Base-by-base conservation (phyloP, 2,329 filamentous ascomycete genomes). In the Ceratocystis cubensis region DNA sequence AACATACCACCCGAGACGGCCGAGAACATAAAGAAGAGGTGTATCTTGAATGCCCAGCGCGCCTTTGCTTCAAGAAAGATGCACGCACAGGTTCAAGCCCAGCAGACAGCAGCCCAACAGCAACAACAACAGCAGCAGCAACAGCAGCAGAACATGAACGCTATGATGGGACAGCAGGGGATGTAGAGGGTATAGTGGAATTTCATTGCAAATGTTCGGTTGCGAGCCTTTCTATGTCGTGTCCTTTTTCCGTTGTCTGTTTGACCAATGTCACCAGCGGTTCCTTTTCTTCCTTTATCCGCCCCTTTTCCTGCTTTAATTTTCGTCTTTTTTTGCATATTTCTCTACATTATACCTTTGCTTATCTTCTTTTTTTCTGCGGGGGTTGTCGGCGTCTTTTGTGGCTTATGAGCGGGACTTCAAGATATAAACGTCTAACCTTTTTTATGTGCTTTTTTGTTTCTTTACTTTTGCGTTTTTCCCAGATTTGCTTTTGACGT, bases 141-240 rank as follows among this genome's bases (percentile, higher is more conserved):
- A 13, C 33, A 37, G 33, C 69, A 74, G 63, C 74, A 82, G 67
- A 78, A 78, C 5, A 82, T 83, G 78, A 77, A 79, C 65, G 76
- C 78, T 30, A 83, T 84, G 78, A 81, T 81, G 79, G 78, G 78
- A 13, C 75, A 76, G 22, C 78, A 81, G 70, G 78, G 77, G 48
- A 80, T 81, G 78, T 80, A 63, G 46, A 33, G 25, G n/a, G 15
- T 13, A n/a, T 15, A 3, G 15, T 4, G 75, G 72, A 20, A 56
- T 37, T 56, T 8, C 17, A 15, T 2, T 56, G n/a, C 45, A 7
- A 50, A 30, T 30, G 25, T 44, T 63, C 10, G 17, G 3, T 22
- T 50, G 41, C 20, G 8, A 4, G n/a, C 5, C 41, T 65, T 62
- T 8, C 13, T 33, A 41, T 57, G 33, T 30, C 17, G 37, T 15